Percentiles rank a stretch among this genome's conserved stretches.
Conservation (phyloP, 768 basidiomycete genomes). For the Russula abietina region DNA sequence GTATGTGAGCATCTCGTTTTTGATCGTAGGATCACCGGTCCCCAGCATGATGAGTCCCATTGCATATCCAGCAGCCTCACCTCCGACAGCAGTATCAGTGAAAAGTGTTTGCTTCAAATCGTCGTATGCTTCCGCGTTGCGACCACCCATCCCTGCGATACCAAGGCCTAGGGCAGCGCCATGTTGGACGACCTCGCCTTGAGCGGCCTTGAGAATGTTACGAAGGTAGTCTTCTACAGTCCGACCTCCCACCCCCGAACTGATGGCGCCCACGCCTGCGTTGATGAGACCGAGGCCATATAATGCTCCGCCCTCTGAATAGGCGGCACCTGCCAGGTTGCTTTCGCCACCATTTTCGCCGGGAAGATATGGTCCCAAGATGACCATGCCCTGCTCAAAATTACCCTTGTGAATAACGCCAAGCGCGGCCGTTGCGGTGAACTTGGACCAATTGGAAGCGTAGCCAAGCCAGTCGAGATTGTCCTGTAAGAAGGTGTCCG, state of each 20-base stretch:
- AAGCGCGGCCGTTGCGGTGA: conserved; percentile 92
- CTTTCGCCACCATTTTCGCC: conserved; percentile 64
- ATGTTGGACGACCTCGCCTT: conserved; percentile 89
- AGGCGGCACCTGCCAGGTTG: conserved; percentile 70
- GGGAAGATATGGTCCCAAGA: conserved; percentile 92
- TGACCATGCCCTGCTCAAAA: conserved; percentile 85
- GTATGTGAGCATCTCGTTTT: conserved; percentile 94
- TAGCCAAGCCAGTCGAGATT: conserved; percentile 95
- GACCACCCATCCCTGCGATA: conserved; percentile 90
- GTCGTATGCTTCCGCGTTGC: conserved; percentile 84
- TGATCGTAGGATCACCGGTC: conserved; percentile 70
- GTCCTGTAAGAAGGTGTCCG: conserved; percentile 87
- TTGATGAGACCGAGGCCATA: conserved; percentile 95
- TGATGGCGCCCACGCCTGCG: conserved; percentile 64
- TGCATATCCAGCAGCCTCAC: conserved; percentile 92
- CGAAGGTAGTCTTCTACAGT: conserved; percentile 73
- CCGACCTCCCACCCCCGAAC: conserved; percentile 36
- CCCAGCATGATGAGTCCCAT: conserved; percentile 99
- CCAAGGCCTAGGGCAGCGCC: conserved; percentile 97
- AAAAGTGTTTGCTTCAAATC: conserved; percentile 85
- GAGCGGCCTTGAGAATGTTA: conserved; percentile 66
- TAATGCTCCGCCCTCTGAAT: conserved; percentile 93
- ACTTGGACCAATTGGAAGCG: conserved; percentile 98
- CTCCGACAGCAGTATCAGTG: conserved; percentile 91
- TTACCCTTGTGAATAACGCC: conserved; percentile 98